Base-by-base conservation (phyloP, 495 filamentous ascomycete species). In the Acidomyces sp. region DNA sequence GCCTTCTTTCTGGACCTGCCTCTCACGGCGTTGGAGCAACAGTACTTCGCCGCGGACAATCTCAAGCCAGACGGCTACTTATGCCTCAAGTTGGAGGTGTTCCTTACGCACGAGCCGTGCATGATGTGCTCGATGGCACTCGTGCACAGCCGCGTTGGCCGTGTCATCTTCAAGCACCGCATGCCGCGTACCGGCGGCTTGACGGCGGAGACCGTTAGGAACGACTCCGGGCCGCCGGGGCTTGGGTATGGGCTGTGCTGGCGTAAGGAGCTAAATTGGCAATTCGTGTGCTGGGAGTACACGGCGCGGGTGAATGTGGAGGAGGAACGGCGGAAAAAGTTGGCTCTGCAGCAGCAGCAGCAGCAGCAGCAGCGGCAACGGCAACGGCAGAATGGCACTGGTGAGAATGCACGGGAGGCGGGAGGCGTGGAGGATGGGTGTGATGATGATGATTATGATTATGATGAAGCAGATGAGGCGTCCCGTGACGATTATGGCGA, bases 101-200 rank as follows among this genome's bases (percentile, higher is more conserved):
- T 93, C 58, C 59, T 88, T 23, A 88, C 85, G 1, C 87, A 94
- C 55, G 90, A 97, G 59, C 90, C 90, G 3, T 97, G 90, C 51
- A 67, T 90, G 22, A 93, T 92, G 75, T 97, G 90, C 61, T 82
- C 79, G 6, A 96, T 96, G 88, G 92, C 85, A 2, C 72, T 95
- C 25, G 65, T 96, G 15, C 85, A 96, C 45, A 94, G 85, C 0
- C 73, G 90, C 20, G 90, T 96, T 66, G 71, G 78, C 3, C 70
- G 75, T 13, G 75, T 88, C 1, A 70, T 92, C n/a, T 93, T 92
- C 61, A 71, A 72, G 17, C 61, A 72, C 9, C 62, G 69, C 11
- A 78, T 79, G 74, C 66, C 60, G 28, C 49, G 61, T 47, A 80
- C 74, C 1, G 78, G 76, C 32, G 72, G 70, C 28, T 58, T 77